Evolutionary conservation across 78 protist species (phyloP).

Genomic region (Dictyostelium intermedium): DNA sequence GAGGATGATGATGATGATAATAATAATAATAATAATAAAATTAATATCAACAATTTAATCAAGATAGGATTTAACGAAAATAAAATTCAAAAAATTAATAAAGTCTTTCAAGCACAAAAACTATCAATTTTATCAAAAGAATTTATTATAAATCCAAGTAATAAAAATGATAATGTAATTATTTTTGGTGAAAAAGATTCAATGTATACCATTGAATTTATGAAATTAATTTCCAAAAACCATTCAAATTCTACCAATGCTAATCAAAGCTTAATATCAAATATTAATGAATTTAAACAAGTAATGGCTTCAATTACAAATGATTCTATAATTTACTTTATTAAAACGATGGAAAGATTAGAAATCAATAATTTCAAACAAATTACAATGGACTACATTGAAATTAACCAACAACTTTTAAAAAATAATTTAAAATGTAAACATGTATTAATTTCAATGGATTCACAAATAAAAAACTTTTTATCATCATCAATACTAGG

Average conservation of each 20-base stretch:
- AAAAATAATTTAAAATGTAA: neutral
- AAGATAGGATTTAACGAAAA: neutral
- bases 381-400: neutral
- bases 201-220: neutral
- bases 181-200: neutral
- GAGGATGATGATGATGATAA: neutral
- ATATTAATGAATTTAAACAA: neutral
- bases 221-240: neutral
- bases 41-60: neutral
- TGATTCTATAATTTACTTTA: neutral
- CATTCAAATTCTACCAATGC: neutral
- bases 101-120: neutral
- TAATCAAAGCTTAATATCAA: neutral
- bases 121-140: neutral
- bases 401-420: constrained; percentile 33
- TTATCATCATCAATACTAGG: neutral
- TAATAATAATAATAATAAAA: no score
- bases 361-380: neutral
- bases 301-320: neutral
- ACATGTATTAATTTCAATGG: neutral
- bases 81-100: neutral
- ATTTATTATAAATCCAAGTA: neutral
- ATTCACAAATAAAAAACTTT: neutral
- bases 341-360: neutral
- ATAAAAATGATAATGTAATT: neutral